Conservation (phyloP, 352 stramenopile genomes). For the Pythium sukuiense region DNA sequence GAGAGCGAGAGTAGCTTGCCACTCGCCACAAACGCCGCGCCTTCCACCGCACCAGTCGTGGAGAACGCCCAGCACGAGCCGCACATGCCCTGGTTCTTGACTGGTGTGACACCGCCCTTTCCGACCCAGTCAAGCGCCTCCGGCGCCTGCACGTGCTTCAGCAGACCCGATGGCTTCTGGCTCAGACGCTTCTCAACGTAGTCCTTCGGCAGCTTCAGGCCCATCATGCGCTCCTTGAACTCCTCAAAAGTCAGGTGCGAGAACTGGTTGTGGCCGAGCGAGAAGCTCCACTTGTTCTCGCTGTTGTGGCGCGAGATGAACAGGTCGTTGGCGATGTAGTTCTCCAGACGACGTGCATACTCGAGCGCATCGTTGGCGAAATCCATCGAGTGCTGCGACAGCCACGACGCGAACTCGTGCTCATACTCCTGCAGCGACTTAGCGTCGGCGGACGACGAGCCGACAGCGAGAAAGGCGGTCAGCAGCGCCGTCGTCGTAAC, state of each 20-base stretch:
- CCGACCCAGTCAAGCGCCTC: conserved; percentile 93
- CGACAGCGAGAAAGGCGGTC: conserved; percentile 27
- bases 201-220: conserved; percentile 45
- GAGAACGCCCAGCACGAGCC: conserved; percentile 98
- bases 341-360: conserved; percentile 68
- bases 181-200: conserved; percentile 66
- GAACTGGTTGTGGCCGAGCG: conserved; percentile 92
- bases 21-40: conserved; percentile 93
- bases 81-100: conserved; percentile 97
- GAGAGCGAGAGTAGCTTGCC: conserved; percentile 91
- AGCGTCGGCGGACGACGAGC: conserved; percentile 32
- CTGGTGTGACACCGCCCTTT: conserved; percentile 93
- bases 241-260: conserved; percentile 95
- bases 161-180: conserved; percentile 34
- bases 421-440: conserved; percentile 77
- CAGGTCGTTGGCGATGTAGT: conserved; percentile 83
- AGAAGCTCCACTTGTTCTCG: conserved; percentile 76
- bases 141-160: conserved; percentile 47
- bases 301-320: conserved; percentile 89
- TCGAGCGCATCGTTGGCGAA: conserved; percentile 64
- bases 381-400: conserved; percentile 45
- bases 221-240: conserved; percentile 84
- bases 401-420: conserved; percentile 68
- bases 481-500: conserved; percentile 5
- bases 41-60: conserved; percentile 97